Conservation (phyloP, 1,284 basidiomycete genomes). For the Heterobasidion parviporum region DNA sequence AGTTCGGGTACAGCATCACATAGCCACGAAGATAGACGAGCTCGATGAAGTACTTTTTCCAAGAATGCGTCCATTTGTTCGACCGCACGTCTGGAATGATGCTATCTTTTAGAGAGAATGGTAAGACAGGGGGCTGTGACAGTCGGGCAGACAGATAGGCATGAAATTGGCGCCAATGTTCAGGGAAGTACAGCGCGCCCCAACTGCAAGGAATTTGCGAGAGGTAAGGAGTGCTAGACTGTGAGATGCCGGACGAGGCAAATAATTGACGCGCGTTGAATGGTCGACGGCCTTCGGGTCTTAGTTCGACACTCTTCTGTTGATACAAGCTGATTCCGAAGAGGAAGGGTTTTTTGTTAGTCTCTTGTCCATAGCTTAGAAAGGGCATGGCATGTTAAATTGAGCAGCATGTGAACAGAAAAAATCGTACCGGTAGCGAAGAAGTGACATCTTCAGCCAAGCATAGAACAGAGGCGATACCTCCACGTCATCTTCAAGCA, state of each 20-base stretch:
- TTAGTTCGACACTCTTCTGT: slow-evolving; percentile 71
- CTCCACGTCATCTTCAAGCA: slow-evolving; percentile 81
- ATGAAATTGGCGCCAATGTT: slow-evolving; percentile 81
- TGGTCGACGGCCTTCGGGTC: slow-evolving; percentile 52
- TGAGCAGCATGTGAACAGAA: neutral
- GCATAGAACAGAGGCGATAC: slow-evolving; percentile 77
- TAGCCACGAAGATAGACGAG: slow-evolving; percentile 72
- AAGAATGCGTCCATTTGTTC: slow-evolving; percentile 71
- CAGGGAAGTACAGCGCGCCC: slow-evolving; percentile 85
- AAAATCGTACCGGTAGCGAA: slow-evolving; percentile 57
- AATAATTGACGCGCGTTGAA: slow-evolving; percentile 64
- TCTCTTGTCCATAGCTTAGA: slow-evolving; percentile 45
- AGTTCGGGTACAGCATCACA: slow-evolving; percentile 84
- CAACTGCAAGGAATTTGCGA: slow-evolving; percentile 83
- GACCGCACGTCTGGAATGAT: slow-evolving; percentile 71
- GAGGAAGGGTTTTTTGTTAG: slow-evolving; percentile 34
- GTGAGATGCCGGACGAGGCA: slow-evolving; percentile 25
- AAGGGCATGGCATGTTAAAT: neutral
- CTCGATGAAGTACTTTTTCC: slow-evolving; percentile 87
- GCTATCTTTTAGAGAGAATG: slow-evolving; percentile 23
- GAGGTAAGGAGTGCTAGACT: slow-evolving; percentile 61
- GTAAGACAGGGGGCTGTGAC: slow-evolving; percentile 17
- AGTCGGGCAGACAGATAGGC: slow-evolving; percentile 63
- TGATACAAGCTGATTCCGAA: slow-evolving; percentile 81
- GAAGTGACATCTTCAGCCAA: slow-evolving; percentile 69